Conservation (phyloP, 495 filamentous ascomycete species). For the Trichoderma gamsii region DNA sequence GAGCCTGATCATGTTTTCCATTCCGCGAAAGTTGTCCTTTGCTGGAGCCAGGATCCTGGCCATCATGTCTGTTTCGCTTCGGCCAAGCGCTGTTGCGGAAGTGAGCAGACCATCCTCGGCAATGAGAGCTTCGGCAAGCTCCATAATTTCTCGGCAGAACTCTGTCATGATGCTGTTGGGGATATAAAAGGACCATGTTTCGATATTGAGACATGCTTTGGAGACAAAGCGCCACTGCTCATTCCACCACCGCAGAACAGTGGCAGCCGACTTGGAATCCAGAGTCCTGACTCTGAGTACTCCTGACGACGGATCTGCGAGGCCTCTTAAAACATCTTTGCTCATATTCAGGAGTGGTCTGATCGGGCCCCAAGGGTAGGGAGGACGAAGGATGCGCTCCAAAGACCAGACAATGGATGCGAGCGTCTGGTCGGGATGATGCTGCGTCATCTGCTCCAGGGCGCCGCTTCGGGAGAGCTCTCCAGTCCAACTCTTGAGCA, state of each 20-base stretch:
- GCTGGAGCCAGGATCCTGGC: constrained; percentile 57
- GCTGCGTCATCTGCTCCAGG: constrained; percentile 60
- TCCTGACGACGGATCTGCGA: constrained; percentile 77
- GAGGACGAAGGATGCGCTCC: constrained; percentile 29
- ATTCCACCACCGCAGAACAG: constrained; percentile 72
- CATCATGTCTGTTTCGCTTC: constrained; percentile 38
- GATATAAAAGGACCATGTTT: constrained; percentile 64
- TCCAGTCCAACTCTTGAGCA: constrained; percentile 72
- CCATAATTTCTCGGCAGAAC: constrained; percentile 88
- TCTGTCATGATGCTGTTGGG: constrained; percentile 76
- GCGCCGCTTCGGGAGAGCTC: constrained; percentile 68
- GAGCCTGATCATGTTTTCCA: constrained; percentile 78
- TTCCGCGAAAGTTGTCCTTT: constrained; percentile 54
- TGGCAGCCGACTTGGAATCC: constrained; percentile 53
- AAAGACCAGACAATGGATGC: constrained; percentile 30
- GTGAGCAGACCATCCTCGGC: constrained; percentile 74
- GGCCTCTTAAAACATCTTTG: constrained; percentile 68
- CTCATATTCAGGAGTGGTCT: constrained; percentile 65
- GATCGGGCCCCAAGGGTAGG: constrained; percentile 54
- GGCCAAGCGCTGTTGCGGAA: constrained; percentile 40
- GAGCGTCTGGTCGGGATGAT: constrained; percentile 28
- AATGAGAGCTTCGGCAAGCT: constrained; percentile 80
- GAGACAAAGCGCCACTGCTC: constrained; percentile 70
- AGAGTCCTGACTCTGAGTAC: constrained; percentile 62
- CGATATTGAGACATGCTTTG: constrained; percentile 76